A percentile compares a stretch with the other conserved stretches of the same genome.
phyloP scores from a whole-genome alignment of 257 asterid species.

The Capsicum rhomboideum region DNA sequence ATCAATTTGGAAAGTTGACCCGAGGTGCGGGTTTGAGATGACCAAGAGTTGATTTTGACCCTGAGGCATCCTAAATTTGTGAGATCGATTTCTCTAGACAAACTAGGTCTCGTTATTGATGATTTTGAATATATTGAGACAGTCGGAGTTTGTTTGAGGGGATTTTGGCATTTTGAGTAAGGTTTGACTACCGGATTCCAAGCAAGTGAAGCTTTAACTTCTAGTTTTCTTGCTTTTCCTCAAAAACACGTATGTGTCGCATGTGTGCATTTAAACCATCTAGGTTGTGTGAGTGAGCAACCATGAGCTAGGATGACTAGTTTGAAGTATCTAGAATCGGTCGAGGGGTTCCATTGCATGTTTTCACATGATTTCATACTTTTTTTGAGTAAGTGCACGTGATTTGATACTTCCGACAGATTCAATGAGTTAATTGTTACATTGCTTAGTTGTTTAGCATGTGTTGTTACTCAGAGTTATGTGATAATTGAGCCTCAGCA shows the following conservation, averaged over 20 bases:
- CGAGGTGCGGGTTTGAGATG: too few species aligned
- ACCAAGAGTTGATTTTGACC: background rate
- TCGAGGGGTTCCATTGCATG: background rate
- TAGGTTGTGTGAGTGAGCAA: too few species aligned
- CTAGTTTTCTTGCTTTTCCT: too few species aligned
- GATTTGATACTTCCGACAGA: background rate
- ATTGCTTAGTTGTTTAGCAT: background rate
- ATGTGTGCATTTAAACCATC: too few species aligned
- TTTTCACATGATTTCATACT: background rate
- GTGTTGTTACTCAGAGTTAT: background rate
- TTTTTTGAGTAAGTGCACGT: background rate
- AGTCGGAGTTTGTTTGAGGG: background rate
- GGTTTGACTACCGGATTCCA: too few species aligned
- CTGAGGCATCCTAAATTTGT: background rate
- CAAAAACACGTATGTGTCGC: too few species aligned
- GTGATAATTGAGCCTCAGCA: too few species aligned
- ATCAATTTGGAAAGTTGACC: background rate
- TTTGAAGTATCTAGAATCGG: too few species aligned
- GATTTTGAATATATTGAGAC: background rate
- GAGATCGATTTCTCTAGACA: background rate
- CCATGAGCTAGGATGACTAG: too few species aligned
- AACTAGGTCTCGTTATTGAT: background rate
- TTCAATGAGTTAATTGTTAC: background rate
- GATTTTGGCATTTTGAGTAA: background rate
- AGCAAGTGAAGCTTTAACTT: too few species aligned